phyloP scores from a whole-genome alignment of 2,329 filamentous ascomycete species.

The Trichoderma semiorbis region DNA sequence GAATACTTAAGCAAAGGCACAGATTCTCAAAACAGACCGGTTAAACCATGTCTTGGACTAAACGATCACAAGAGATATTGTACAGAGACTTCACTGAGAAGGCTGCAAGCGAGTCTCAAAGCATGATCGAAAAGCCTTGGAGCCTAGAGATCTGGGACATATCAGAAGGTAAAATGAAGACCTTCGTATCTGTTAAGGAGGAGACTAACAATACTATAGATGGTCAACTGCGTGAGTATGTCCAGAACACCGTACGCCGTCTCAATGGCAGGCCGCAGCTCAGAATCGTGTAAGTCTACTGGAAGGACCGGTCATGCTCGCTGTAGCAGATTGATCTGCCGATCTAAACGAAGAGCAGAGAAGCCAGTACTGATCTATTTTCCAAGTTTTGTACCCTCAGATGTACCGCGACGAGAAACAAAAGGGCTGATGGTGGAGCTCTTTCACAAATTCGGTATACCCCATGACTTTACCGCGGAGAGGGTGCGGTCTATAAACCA shows the following conservation, averaged over 20 bases:
- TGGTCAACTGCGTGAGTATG: constrained; percentile 26
- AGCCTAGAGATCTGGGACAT: constrained; percentile 28
- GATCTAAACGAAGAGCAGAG: not conserved
- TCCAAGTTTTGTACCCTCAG: constrained; percentile 30
- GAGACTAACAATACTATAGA: not conserved
- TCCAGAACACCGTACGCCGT: constrained; percentile 23
- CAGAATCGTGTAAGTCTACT: constrained; percentile 29
- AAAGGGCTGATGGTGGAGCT: constrained; percentile 27
- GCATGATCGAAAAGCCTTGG: constrained; percentile 26
- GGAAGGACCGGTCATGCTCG: not conserved
- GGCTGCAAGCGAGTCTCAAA: constrained; percentile 23
- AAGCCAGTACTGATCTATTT: not conserved
- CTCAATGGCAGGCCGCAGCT: constrained; percentile 26
- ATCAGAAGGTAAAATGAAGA: constrained; percentile 21
- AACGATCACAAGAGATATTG: constrained; percentile 21
- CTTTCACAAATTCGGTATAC: constrained; percentile 30
- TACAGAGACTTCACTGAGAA: constrained; percentile 27
- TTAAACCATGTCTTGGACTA: constrained; percentile 29
- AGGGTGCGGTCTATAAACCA: constrained; percentile 31
- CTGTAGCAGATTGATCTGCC: not conserved
- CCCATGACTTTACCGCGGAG: constrained; percentile 32
- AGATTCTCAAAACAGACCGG: not conserved
- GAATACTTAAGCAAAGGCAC: not conserved
- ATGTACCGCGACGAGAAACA: constrained; percentile 25
- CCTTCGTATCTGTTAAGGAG: not conserved